A percentile compares a stretch with the other conserved stretches of the same genome.
Evolutionary conservation across 106 monocot species (phyloP).

Genomic region (Apostasia shenzhenica): DNA sequence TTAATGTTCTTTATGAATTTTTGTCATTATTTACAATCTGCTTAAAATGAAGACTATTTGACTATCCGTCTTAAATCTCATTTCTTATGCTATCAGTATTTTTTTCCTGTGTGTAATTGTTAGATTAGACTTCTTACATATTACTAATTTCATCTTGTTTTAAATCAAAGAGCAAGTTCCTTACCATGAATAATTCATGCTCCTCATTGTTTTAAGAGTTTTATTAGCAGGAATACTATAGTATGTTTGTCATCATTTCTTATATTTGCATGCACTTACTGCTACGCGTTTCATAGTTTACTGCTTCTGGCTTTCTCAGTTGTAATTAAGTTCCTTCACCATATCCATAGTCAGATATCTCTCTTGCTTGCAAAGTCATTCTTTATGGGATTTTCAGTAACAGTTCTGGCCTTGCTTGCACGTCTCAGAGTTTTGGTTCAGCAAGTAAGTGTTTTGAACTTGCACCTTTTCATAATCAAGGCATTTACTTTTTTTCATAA

Average conservation of each 20-base stretch:
- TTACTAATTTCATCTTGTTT: no score
- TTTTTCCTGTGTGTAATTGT: no score
- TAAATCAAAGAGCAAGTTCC: no score
- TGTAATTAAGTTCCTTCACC: conserved; percentile 25
- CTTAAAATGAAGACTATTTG: no score
- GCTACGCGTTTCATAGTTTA: neutral
- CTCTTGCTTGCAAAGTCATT: conserved; percentile 77
- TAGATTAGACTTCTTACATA: no score
- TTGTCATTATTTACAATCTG: no score
- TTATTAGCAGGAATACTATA: no score
- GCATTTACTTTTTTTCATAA: neutral
- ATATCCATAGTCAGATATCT: conserved; percentile 66
- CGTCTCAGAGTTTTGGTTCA: conserved; percentile 75
- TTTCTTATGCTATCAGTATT: no score
- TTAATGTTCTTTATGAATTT: neutral
- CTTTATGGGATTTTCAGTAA: conserved; percentile 58
- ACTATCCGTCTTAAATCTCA: no score
- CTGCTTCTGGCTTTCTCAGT: neutral
- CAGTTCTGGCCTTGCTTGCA: conserved; percentile 62
- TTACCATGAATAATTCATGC: no score
- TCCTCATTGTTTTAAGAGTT: no score
- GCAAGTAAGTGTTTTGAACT: conserved; percentile 44
- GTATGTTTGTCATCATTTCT: no score
- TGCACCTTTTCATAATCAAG: neutral
- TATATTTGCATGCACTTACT: neutral